Evolutionary conservation across 2,329 filamentous ascomycete species (phyloP), one percentile per base, ranked within the genome.

Genomic region (Monilinia aucupariae): DNA sequence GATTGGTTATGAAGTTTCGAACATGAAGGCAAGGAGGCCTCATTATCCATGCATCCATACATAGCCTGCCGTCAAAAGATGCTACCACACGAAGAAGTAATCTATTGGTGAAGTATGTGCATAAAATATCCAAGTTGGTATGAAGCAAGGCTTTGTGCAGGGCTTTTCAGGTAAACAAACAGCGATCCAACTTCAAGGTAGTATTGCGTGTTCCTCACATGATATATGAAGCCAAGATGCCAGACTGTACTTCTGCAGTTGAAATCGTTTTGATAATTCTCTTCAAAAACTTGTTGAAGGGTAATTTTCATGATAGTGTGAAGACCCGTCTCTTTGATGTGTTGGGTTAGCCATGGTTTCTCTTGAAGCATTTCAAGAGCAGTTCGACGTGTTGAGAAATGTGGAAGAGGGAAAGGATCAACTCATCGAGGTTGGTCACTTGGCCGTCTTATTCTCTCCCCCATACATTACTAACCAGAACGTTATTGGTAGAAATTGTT

Each of bases 351-450:
- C 43, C 37, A 64, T 64, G 63, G 45, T 39, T 56, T 62, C 63
- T 62, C 49, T 62, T 56, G 59, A 58, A 39, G 39, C 47, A 27
- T 64, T 49, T 56, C n/a, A 62, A 61, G 63, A 64, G 59, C 63
- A 49, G 51, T 62, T 64, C 25, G n/a, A 32, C 25, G 62, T 37
- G 32, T 64, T 64, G 59, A 62, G 62, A 56, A 51, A 58, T 32
- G 34, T 58, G 27, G 63, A 62, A 10, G 41, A 34, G 2, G 45
- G 51, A 37, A 64, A 64, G 63, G 63, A 62, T 27, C 39, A 58
- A 30, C 49, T 64, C n/a, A 62, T 64, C 6, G 63, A 62, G 49
- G 59, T 62, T 56, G 55, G 59, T 56, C 17, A 12, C 30, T 30
- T 12, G 27, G 25, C 17, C 39, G 12, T n/a, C 32, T 17, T 56